Base-by-base conservation (phyloP, 2,329 filamentous ascomycete genomes). In the Xylaria multiplex region DNA sequence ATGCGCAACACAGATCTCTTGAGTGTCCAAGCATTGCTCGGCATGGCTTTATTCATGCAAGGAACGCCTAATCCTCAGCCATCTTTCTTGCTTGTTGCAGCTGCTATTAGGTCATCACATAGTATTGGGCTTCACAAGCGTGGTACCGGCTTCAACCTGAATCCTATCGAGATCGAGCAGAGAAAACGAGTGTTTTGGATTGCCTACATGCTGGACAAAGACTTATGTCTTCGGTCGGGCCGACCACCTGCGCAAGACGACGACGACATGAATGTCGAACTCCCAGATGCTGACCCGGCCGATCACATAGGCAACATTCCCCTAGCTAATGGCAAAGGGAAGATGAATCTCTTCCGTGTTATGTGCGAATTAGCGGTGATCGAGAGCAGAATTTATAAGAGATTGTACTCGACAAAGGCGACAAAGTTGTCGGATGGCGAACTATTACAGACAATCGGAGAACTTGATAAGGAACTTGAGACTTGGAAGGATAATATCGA, bases 401-500 rank as follows among this genome's bases (percentile, higher is more conserved):
- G 89, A 59, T 83, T 99, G 0, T 99, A 99, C 79, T 96, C 94
- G 0, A 95, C 95, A 3, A 95, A 93, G 78, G 96, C 96, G 1
- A 90, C 93, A 1, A 96, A 94, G 74, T 92, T 97, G 76, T 93
- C 93, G 0, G 93, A 97, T 71, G 96, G 95, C 27, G 95, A 97
- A 78, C 84, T 98, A 8, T 85, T 99, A 53, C 97, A 97, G 76
- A 97, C 93, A 0, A 99, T 99, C 72, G 94, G 96, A 53, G 94
- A 98, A 75, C 86, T 99, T 9, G 96, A 99, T 77, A 90, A 88
- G 74, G 89, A 93, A 73, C 80, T 99, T 3, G 96, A 99, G 77
- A 90, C 93, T 60, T 99, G 96, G 96, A 98, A 98, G 82, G 94
- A 98, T 76, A 89, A 86, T 58, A 98, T 99, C 60, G 95, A 96